Conservation (phyloP, 306 rosid species). For the Castanospermum australe region DNA sequence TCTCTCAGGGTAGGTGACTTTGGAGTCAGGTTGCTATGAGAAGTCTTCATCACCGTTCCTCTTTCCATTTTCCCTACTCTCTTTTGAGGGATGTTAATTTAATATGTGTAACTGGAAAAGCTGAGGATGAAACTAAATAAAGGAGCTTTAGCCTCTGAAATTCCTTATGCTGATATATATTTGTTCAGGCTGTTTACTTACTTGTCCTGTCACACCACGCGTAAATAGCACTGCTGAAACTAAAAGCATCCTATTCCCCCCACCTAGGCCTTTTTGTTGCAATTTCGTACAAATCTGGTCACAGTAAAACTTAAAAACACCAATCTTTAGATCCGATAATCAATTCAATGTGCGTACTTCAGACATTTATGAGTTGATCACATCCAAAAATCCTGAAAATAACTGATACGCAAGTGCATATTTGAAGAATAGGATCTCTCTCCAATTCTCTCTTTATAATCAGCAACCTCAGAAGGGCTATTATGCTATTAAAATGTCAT, state of each 20-base stretch:
- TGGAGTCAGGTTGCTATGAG: conserved; percentile 23
- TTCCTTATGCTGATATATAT: conserved; percentile 29
- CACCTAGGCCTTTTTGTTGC: too few relatives aligned
- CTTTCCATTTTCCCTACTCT: conserved; percentile 36
- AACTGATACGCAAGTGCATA: too few relatives aligned
- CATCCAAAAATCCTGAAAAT: too few relatives aligned
- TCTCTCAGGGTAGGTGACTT: conserved; percentile 1
- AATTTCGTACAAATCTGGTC: too few relatives aligned
- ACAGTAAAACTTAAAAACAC: too few relatives aligned
- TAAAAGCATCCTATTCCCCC: not conserved
- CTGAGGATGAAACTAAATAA: not conserved
- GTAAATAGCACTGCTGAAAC: conserved; percentile 13
- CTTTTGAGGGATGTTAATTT: not conserved
- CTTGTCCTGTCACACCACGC: conserved; percentile 27
- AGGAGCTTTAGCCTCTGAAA: conserved; percentile 13
- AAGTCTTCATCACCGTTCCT: conserved; percentile 18
- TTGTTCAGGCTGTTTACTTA: not conserved
- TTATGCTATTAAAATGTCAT: too few relatives aligned
- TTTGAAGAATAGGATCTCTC: too few relatives aligned
- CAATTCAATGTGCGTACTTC: too few relatives aligned
- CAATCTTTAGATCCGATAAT: too few relatives aligned
- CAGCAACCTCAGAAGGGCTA: too few relatives aligned
- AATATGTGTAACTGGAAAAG: not conserved
- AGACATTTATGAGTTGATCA: too few relatives aligned
- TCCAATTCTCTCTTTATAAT: too few relatives aligned